Evolutionary conservation across 1,284 basidiomycete genomes (phyloP), one percentile per base, ranked within the genome.

Genomic region (Ustilago cynodontis): DNA sequence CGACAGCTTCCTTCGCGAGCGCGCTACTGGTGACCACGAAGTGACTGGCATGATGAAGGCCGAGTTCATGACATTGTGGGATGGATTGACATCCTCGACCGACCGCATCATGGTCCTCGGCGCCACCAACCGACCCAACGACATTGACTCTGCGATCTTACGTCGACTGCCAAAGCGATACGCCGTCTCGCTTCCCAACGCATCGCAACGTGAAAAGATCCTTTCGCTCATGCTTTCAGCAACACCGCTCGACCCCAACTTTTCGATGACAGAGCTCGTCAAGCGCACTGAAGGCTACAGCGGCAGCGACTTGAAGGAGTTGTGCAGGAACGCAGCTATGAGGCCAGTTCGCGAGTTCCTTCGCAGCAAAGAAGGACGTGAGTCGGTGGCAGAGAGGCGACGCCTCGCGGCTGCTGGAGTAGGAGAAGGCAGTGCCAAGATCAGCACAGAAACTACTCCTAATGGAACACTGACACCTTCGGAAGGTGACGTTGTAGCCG

Each of bases 1-100:
- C 67, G 92, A 93, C 85, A 94, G 93, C 9, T 94, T 99, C 87
- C 88, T 99, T 86, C 89, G 96, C 63, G 94, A 98, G 86, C 89
- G 97, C 71, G 88, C 88, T 13, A 90, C 91, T 59, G 92, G 92
- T 13, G 97, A 99, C 83, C 97, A 99, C 86, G 97, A 99, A 84
- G 96, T 95, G 52, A 98, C 95, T 28, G 94, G 92, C 6, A 98
- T 98, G 95, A 97, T 99, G 91, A 99, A 99, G 88, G 96, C 96
- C 1, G 96, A 99, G 85, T 99, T 99, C 86, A 98, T 99, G 95
- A 97, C 94, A 91, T 88, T 98, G 39, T 99, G 97, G 97, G 97
- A 99, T 86, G 97, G 97, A 3, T 88, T 99, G n/a, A 90, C 92
- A 1, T 95, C 94, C 0, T 91, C 91, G 3, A 90, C 87, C 16